These are phyloP conservation scores for Gossypium longicalyx DNA, from an alignment of 345 rosid genomes.

Conservation along the genomic window DNA sequence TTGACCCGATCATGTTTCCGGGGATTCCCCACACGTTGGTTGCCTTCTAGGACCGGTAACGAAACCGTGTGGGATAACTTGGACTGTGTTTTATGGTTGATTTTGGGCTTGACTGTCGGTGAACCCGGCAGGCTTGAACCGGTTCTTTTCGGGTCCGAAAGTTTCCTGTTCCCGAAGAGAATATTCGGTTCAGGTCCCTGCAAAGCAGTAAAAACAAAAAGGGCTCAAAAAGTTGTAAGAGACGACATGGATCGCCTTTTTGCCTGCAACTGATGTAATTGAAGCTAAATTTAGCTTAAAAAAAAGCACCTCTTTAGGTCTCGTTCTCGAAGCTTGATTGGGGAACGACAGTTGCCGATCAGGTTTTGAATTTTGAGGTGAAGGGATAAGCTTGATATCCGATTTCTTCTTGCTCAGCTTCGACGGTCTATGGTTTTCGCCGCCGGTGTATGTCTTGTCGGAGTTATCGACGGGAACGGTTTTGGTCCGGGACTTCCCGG, in stretches of 20 bases:
- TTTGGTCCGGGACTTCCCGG: conserved; percentile 33
- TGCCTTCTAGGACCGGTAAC: background rate
- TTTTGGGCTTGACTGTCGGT: conserved; percentile 22
- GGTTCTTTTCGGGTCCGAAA: conserved; percentile 18
- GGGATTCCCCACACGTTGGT: background rate
- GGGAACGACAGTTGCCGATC: background rate
- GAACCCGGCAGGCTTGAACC: conserved; percentile 30
- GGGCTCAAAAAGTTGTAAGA: background rate
- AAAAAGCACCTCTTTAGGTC: background rate
- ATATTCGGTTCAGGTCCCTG: conserved; percentile 29
- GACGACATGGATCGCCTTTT: conserved; percentile 21
- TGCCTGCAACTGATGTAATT: background rate
- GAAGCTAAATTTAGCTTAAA: background rate
- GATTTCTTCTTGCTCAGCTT: conserved; percentile 21
- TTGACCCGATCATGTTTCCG: background rate
- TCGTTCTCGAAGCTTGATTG: background rate
- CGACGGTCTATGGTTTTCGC: background rate
- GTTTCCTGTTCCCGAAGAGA: conserved; percentile 24
- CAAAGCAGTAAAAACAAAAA: background rate
- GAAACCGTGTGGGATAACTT: conserved; percentile 15
- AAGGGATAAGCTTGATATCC: background rate
- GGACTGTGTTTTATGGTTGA: conserved; percentile 13
- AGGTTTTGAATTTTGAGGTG: conserved; percentile 12
- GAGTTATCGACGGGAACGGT: conserved; percentile 40
- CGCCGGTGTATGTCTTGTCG: conserved; percentile 2